A percentile compares a stretch with the other conserved stretches of the same genome.
phyloP scores from a whole-genome alignment of 768 basidiomycete species.

The Mycena leptocephala region DNA sequence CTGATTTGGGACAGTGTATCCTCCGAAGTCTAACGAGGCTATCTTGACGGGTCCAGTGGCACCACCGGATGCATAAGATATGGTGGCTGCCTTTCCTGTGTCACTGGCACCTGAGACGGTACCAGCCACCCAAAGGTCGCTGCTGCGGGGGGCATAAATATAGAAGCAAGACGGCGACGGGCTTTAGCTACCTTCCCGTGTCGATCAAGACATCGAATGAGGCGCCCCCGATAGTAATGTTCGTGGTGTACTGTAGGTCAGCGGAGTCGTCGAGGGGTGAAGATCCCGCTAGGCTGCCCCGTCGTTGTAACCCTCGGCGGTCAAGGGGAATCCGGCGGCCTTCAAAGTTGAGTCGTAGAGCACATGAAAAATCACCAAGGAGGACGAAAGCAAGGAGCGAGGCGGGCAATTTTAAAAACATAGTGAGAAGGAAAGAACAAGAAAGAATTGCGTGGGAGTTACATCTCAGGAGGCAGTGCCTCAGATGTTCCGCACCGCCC shows the following conservation, averaged over 20 bases:
- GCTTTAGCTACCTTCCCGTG: constrained; percentile 77
- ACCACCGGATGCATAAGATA: constrained; percentile 80
- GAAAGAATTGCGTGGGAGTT: constrained; percentile 38
- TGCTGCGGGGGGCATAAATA: constrained; percentile 43
- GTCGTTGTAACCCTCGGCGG: constrained; percentile 46
- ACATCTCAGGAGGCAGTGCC: constrained; percentile 32
- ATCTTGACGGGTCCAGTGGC: constrained; percentile 75
- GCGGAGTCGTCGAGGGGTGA: constrained; percentile 74
- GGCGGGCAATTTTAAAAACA: constrained; percentile 48
- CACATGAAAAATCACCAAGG: constrained; percentile 55
- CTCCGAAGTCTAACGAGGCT: constrained; percentile 68
- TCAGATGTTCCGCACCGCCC: background rate
- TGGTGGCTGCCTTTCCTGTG: constrained; percentile 68
- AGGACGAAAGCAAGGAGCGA: constrained; percentile 63
- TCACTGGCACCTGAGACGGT: constrained; percentile 66
- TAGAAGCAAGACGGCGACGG: background rate
- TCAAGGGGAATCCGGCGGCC: constrained; percentile 59
- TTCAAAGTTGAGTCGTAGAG: constrained; percentile 46
- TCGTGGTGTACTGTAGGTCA: constrained; percentile 82
- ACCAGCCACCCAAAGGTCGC: constrained; percentile 82
- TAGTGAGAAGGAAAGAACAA: constrained; percentile 37
- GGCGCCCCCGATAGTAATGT: constrained; percentile 77
- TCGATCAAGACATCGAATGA: constrained; percentile 77
- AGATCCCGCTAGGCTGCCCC: constrained; percentile 42
- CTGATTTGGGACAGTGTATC: constrained; percentile 73